Base-by-base conservation (phyloP, 2,329 filamentous ascomycete genomes). In the Hypoxylon sp. region DNA sequence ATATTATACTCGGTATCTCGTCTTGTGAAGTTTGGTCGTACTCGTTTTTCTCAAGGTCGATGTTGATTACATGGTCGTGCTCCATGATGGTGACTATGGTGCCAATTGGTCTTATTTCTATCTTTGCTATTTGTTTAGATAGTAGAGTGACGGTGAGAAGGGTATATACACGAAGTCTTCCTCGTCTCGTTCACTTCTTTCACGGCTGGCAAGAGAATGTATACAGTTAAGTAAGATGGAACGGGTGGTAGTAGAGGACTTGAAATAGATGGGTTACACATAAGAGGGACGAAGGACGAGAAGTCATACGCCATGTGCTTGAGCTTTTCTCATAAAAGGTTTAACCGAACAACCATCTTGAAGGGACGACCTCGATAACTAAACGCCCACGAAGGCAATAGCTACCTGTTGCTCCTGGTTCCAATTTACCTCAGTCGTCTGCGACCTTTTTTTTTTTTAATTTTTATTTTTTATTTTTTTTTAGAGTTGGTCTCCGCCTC, bases 51-150 rank as follows among this genome's bases (percentile, higher is more conserved):
- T 42, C 39, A 52, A 69, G 44, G 31, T 62, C 48, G 35, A 68
- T 60, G 47, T 51, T 48, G 31, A 69, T 46, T n/a, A 65, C 50
- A 19, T 61, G 59, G 53, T 71, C 59, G 51, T 63, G 61, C 24
- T 63, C 64, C 69, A 72, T 70, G 24, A 29, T 63, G 52, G 26
- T 48, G 24, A 35, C 44, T 19, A 44, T 47, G n/a, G 11, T 31
- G 33, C 26, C 13, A 26, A 33, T 19, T 58, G 52, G 50, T 35
- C 48, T 14, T 66, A 24, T 37, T 52, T 31, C 35, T 64, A 51
- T 52, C 8, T 48, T 13, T 59, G 2, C 39, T 47, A 22, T n/a
- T 13, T 63, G n/a, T 17, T 39, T n/a, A 6, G n/a, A 3, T 31
- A 42, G 31, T 31, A 39, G 17, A 52, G 52, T 58, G 39, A 33